Conservation (phyloP, 108 stramenopile species). For the Craspedostauros australis region DNA sequence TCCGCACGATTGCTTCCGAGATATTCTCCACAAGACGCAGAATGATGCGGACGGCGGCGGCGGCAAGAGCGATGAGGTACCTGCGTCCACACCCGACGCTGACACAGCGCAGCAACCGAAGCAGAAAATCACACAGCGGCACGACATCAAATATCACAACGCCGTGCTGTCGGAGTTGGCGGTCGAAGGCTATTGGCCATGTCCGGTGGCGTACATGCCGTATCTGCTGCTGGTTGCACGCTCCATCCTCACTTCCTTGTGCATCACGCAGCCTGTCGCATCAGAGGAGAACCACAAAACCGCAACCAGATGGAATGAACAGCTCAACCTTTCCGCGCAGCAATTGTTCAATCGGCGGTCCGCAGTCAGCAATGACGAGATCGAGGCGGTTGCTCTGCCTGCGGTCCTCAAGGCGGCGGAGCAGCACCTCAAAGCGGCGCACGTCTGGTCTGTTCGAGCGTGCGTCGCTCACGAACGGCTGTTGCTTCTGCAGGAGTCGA, state of each 20-base stretch:
- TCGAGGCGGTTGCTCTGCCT: no score
- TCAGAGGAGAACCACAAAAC: no score
- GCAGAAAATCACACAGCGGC: slow-evolving; percentile 7
- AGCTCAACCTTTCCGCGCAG: no score
- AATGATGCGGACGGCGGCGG: slow-evolving; percentile 3
- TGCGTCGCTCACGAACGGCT: slow-evolving; percentile 68
- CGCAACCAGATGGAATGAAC: no score
- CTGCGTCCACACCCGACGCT: neutral
- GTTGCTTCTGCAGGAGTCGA: slow-evolving; percentile 53
- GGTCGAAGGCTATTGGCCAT: slow-evolving; percentile 72
- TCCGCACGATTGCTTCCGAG: slow-evolving; percentile 53
- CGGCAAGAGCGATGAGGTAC: neutral
- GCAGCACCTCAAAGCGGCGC: slow-evolving; percentile 8
- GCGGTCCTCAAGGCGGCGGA: no score
- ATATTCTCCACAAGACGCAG: slow-evolving; percentile 11
- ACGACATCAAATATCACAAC: slow-evolving; percentile 50
- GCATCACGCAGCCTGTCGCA: no score
- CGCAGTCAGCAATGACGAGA: no score
- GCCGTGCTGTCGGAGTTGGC: slow-evolving; percentile 57
- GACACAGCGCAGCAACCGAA: neutral
- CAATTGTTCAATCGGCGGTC: no score
- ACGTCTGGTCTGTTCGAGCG: slow-evolving; percentile 62
- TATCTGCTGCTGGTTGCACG: slow-evolving; percentile 69
- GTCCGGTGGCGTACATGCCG: slow-evolving; percentile 52
- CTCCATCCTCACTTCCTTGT: slow-evolving; percentile 57